Base-by-base conservation (phyloP, 768 basidiomycete species). In the Fistulinella prunicolor region DNA sequence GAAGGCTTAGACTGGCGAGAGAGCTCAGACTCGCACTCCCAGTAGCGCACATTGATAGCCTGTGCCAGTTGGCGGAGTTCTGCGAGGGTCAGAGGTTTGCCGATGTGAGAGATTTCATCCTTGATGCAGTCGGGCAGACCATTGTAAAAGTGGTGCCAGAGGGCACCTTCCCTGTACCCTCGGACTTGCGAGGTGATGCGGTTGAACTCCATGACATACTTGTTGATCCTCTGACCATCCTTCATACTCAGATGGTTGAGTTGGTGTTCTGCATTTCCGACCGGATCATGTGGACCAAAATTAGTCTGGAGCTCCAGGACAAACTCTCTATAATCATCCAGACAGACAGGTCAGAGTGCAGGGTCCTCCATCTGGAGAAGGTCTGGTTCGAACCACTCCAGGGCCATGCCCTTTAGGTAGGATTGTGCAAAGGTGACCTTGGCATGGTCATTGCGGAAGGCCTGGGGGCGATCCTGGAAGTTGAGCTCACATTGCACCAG, bases 81-180 rank as follows among this genome's bases (percentile, higher is more conserved):
- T n/a, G n/a, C n/a, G n/a, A n/a, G n/a, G n/a, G n/a, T n/a, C n/a
- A n/a, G n/a, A n/a, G n/a, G n/a, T n/a, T n/a, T n/a, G n/a, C n/a
- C n/a, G n/a, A n/a, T n/a, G 46, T 50, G 14, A 20, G 20, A 30
- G 37, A 38, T 24, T 54, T 57, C 16, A n/a, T n/a, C 26, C 5
- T 40, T 35, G 28, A 51, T 37, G 3, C 42, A 39, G 28, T 59
- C 50, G 0, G 21, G 30, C 32, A 57, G 51, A 1, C 46, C 36
- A 14, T 59, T 45, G 8, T 51, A 50, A 47, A 59, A 43, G 7
- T 44, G 42, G 16, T 44, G 37, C 35, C 38, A 30, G 12, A 38
- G 19, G 5, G 21, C 37, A 38, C 7, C 37, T 22, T 38, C 37
- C 9, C 37, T 22, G 12, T 53, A 56, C 43, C 16, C 46, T 19